Base-by-base conservation (phyloP, 192 early-diverging fungal species). In the Entophlyctis helioformis region DNA sequence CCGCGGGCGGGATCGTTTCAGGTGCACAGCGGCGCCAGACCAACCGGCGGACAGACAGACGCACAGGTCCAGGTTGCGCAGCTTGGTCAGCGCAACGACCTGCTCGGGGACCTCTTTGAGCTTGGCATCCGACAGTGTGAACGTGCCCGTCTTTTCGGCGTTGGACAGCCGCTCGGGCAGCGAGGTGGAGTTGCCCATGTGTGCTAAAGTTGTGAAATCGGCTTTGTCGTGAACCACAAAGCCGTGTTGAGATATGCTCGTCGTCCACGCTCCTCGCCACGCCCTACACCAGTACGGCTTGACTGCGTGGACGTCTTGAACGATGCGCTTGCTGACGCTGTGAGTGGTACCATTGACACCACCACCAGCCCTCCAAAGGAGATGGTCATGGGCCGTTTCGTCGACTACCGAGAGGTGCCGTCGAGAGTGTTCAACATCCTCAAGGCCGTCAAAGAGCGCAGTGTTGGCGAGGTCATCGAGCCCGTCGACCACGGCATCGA, bases 401-500 rank as follows among this genome's bases (percentile, higher is more conserved):
- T 52, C 13, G 21, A 50, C 2, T 67, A 56, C 49, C 36, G 51
- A 46, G 65, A 67, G 54, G 24, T n/a, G 9, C 56, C 60, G 15
- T 13, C 51, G 2, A 31, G 65, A 11, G 51, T 55, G 20, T 39
- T 42, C 20, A 23, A 23, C 18, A 61, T 67, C 25, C 26, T 67
- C 3, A 19, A 43, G 8, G 15, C 40, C 25, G 16, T 47, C 10
- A 21, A 33, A 12, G 13, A 18, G 34, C 6, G 48, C 20, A 20
- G 36, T 13, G 7, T 51, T 20, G 50, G 50, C 3, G 12, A 29
- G 2, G 22, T 54, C 18, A 21, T 50, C 2, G 27, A 15, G 12
- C 56, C 52, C 16, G 48, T 44, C 3, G 78, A 83, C 48, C 68
- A 68, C 60, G 75, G 74, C 6, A 16, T 71, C 11, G 74, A 49